Evolutionary conservation across 1,284 basidiomycete genomes (phyloP).

Genomic region (Cutaneotrichosporon mucoides): DNA sequence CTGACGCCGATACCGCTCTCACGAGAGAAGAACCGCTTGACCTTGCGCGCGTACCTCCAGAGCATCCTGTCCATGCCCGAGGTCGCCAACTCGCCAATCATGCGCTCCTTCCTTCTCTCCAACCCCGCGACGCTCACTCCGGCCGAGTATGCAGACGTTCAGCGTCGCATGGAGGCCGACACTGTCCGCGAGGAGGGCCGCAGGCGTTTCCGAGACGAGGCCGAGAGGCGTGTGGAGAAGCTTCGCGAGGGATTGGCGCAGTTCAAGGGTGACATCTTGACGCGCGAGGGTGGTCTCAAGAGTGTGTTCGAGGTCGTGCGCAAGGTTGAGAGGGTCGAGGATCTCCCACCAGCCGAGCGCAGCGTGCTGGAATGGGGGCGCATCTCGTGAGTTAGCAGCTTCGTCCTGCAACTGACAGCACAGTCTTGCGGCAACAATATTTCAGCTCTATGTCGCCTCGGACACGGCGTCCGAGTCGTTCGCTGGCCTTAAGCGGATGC

Average conservation of each 20-base stretch:
- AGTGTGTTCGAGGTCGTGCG: constrained; percentile 85
- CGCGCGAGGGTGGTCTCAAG: constrained; percentile 80
- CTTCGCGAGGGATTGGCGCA: constrained; percentile 77
- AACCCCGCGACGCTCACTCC: constrained; percentile 66
- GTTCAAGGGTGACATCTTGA: constrained; percentile 88
- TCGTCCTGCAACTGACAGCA: background rate
- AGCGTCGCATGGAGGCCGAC: constrained; percentile 81
- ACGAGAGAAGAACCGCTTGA: constrained; percentile 92
- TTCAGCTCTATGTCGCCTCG: constrained; percentile 87
- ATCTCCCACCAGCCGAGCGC: constrained; percentile 78
- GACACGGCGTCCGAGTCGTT: constrained; percentile 90
- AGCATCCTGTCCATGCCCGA: constrained; percentile 67
- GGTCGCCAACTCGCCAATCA: constrained; percentile 76
- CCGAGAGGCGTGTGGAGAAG: constrained; percentile 77
- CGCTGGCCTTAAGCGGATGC: constrained; percentile 81
- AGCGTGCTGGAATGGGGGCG: constrained; percentile 94
- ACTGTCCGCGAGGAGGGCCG: constrained; percentile 81
- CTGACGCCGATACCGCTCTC: constrained; percentile 56
- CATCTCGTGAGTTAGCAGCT: constrained; percentile 65
- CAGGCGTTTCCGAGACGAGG: constrained; percentile 79
- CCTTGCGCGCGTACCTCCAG: constrained; percentile 86
- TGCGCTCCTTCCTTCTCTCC: constrained; percentile 80
- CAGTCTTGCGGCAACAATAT: constrained; percentile 89
- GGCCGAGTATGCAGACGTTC: constrained; percentile 75
- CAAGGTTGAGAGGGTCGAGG: constrained; percentile 68